Conservation (phyloP, 1,139 yeast species). For the Scheffersomyces insectosa region DNA sequence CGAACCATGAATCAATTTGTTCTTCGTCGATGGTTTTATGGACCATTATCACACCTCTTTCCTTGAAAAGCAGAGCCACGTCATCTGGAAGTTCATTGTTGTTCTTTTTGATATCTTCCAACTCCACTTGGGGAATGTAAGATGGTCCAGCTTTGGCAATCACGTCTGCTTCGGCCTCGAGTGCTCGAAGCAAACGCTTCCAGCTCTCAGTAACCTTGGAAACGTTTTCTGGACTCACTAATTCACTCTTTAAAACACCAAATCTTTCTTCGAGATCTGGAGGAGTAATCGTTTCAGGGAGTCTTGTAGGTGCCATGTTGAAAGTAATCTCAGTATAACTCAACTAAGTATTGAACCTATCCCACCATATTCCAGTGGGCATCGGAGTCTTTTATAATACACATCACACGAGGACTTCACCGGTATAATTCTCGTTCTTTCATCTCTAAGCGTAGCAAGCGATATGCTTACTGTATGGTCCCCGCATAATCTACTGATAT, state of each 20-base stretch:
- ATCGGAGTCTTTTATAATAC: no score
- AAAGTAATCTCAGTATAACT: no score
- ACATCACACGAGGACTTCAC: no score
- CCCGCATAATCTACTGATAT: no score
- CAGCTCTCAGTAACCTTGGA: constrained; percentile 22
- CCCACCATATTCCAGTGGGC: no score
- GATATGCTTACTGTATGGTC: no score
- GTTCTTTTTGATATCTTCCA: constrained; percentile 14
- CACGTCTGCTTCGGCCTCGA: constrained; percentile 15
- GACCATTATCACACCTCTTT: constrained; percentile 22
- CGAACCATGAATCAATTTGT: constrained; percentile 19
- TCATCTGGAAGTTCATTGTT: constrained; percentile 14
- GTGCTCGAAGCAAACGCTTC: constrained; percentile 20
- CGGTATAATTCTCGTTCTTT: no score
- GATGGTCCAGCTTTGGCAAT: constrained; percentile 15
- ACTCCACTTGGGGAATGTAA: constrained; percentile 18
- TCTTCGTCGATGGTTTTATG: constrained; percentile 18
- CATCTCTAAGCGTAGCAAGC: no score
- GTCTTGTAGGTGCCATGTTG: not conserved
- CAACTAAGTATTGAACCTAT: no score
- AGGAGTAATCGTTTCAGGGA: not conserved
- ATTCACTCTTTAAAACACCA: constrained; percentile 13
- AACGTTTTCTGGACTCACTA: constrained; percentile 22
- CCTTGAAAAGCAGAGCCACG: constrained; percentile 7
- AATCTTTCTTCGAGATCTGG: constrained; percentile 14